phyloP scores from a whole-genome alignment of 345 rosid genomes.

The Eucalyptus fibrosa region DNA sequence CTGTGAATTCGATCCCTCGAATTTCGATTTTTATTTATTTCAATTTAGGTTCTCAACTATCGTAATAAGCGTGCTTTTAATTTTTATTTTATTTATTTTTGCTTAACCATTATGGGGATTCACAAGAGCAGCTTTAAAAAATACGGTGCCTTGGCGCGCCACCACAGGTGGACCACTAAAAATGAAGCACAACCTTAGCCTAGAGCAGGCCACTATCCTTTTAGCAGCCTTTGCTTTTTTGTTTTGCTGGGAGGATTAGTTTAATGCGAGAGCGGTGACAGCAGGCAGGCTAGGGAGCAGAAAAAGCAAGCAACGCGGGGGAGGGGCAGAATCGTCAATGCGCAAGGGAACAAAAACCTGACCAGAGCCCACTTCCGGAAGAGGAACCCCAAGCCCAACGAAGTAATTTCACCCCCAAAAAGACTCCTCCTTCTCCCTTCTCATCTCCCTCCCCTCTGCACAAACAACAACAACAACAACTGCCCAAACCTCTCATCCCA shows the following conservation, averaged over 20 bases:
- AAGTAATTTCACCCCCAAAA: background rate
- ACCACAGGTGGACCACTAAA: background rate
- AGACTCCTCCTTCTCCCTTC: background rate
- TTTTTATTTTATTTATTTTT: no score
- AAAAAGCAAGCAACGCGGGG: rapidly evolving
- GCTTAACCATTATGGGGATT: background rate
- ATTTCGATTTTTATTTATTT: no score
- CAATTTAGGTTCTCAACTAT: rapidly evolving
- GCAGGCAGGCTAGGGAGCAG: no score
- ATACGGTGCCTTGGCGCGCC: background rate
- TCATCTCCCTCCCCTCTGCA: background rate
- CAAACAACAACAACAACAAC: background rate
- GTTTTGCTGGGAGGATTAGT: background rate
- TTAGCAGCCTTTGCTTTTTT: background rate
- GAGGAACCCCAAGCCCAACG: background rate
- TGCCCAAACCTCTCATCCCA: background rate
- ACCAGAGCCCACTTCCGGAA: background rate
- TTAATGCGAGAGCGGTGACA: background rate
- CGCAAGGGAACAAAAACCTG: background rate
- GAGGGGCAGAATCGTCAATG: background rate
- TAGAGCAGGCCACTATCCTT: no score
- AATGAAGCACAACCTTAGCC: background rate
- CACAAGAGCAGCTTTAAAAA: background rate
- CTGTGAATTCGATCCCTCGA: rapidly evolving
- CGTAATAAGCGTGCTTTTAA: rapidly evolving